These are phyloP conservation scores for Ustilago shanxiensis DNA, from an alignment of 1,284 basidiomycete species.

Conservation along the genomic window DNA sequence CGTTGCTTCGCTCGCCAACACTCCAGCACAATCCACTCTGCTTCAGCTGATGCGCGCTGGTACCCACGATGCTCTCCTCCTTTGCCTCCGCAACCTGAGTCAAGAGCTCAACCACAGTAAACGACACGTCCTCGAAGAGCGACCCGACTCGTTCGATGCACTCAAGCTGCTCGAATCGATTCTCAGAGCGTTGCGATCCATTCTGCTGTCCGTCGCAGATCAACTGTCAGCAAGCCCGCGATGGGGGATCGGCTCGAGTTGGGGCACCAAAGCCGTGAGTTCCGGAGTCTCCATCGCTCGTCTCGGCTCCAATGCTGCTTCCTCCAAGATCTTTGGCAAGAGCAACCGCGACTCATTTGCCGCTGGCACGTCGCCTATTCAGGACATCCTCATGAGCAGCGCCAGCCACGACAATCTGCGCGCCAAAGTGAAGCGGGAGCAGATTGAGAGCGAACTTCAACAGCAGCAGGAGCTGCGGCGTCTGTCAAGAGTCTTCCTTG, in stretches of 20 bases:
- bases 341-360: constrained; percentile 34
- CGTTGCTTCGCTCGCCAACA: constrained; percentile 51
- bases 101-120: constrained; percentile 17
- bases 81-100: constrained; percentile 32
- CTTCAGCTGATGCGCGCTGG: constrained; percentile 47
- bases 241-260: constrained; percentile 63
- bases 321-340: constrained; percentile 49
- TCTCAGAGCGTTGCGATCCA: constrained; percentile 56
- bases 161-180: constrained; percentile 50
- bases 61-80: constrained; percentile 47
- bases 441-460: constrained; percentile 15
- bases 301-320: constrained; percentile 23
- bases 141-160: constrained; percentile 9
- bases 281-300: constrained; percentile 37
- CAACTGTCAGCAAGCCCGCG: constrained; percentile 59
- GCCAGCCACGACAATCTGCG: constrained; percentile 40
- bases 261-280: constrained; percentile 43
- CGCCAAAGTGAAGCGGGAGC: constrained; percentile 15
- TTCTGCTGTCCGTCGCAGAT: constrained; percentile 59
- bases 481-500: constrained; percentile 37
- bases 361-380: constrained; percentile 12
- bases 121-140: constrained; percentile 28
- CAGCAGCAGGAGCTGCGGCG: constrained; percentile 40
- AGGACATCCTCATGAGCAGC: constrained; percentile 43
- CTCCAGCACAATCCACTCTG: constrained; percentile 41